These are phyloP conservation scores for Diplodia intermedia DNA, from an alignment of 2,329 filamentous ascomycete genomes.

Conservation along the genomic window DNA sequence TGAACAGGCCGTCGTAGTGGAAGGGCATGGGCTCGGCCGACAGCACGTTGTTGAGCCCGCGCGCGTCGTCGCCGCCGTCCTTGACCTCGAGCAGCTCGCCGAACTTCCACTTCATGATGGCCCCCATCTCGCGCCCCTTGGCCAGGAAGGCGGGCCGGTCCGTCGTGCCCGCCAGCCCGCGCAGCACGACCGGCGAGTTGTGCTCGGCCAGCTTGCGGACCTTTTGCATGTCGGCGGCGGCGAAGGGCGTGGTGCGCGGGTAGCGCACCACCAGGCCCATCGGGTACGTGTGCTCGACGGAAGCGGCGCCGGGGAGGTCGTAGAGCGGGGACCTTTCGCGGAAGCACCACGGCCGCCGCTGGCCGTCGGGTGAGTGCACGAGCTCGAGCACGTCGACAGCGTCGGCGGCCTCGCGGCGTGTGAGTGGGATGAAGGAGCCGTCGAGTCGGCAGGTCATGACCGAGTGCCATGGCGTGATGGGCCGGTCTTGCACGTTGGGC, in stretches of 20 bases:
- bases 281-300: slow-evolving; percentile 41
- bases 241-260: slow-evolving; percentile 45
- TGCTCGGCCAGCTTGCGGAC: slow-evolving; percentile 56
- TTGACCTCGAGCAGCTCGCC: slow-evolving; percentile 68
- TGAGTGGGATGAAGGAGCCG: slow-evolving; percentile 25
- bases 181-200: slow-evolving; percentile 62
- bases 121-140: slow-evolving; percentile 58
- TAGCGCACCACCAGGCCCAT: slow-evolving; percentile 38
- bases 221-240: slow-evolving; percentile 55
- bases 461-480: slow-evolving; percentile 32
- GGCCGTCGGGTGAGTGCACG: slow-evolving; percentile 35
- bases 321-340: slow-evolving; percentile 38
- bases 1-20: slow-evolving; percentile 65
- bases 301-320: slow-evolving; percentile 34
- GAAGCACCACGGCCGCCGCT: slow-evolving; percentile 38
- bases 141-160: slow-evolving; percentile 55
- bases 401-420: slow-evolving; percentile 15
- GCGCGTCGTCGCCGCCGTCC: slow-evolving; percentile 59
- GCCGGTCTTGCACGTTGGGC: slow-evolving; percentile 32
- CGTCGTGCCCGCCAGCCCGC: slow-evolving; percentile 59
- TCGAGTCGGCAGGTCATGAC: slow-evolving; percentile 31
- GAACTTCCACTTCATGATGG: slow-evolving; percentile 61
- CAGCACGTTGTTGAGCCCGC: slow-evolving; percentile 60
- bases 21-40: slow-evolving; percentile 61
- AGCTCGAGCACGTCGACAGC: slow-evolving; percentile 34